phyloP scores from a whole-genome alignment of 1,284 basidiomycete genomes.

The Tilletia caries region DNA sequence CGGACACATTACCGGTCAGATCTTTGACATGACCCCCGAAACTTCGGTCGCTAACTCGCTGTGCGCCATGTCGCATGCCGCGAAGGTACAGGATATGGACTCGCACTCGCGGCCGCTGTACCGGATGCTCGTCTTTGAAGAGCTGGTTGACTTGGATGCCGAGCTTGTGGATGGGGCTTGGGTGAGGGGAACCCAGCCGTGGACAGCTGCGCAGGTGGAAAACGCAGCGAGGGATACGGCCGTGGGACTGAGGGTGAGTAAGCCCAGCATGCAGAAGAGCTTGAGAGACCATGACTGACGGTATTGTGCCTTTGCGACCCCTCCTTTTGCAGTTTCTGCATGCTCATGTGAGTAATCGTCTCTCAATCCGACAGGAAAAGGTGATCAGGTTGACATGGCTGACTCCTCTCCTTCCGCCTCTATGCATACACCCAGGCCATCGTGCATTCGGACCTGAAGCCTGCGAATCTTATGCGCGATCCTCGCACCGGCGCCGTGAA shows the following conservation, averaged over 20 bases:
- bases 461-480: slow-evolving; percentile 43
- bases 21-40: slow-evolving; percentile 19
- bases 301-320: not conserved
- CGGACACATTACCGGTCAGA: not conserved
- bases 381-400: not conserved
- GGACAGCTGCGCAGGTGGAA: slow-evolving; percentile 35
- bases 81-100: not conserved
- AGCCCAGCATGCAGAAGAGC: not conserved
- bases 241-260: slow-evolving; percentile 31
- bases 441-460: slow-evolving; percentile 44
- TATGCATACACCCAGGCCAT: slow-evolving; percentile 40
- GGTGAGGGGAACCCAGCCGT: slow-evolving; percentile 26
- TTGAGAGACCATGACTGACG: not conserved
- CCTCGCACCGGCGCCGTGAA: slow-evolving; percentile 37
- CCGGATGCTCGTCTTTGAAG: slow-evolving; percentile 36
- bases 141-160: slow-evolving; percentile 38
- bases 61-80: not conserved
- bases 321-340: slow-evolving; percentile 2
- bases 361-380: not conserved
- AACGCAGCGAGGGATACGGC: slow-evolving; percentile 31
- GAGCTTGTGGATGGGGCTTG: slow-evolving; percentile 30
- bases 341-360: not conserved
- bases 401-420: not conserved
- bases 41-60: slow-evolving; percentile 18
- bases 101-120: slow-evolving; percentile 27